Base-by-base conservation (phyloP, 495 filamentous ascomycete species). In the Halenospora varia region DNA sequence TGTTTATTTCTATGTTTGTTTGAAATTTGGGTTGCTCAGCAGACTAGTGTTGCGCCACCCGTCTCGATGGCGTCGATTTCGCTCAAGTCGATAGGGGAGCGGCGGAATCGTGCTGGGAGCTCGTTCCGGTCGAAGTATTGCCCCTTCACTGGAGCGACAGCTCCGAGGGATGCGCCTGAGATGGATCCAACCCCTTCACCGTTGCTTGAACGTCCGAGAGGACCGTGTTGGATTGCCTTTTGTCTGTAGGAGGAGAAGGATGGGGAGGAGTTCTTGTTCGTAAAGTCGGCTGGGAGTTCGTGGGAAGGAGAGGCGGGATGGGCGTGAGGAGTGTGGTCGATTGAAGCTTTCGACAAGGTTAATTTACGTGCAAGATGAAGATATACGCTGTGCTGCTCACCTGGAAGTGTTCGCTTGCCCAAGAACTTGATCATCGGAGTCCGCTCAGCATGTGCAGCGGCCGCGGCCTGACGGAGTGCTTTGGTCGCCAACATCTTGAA, bases 61-160 rank as follows among this genome's bases (percentile, higher is more conserved):
- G 87, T 88, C 82, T 97, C 92, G 54, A 98, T 80, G 26, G 92
- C 92, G 69, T 97, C 95, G 56, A 98, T 98, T 79, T 98, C 94
- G 45, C 84, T 85, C 63, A 84, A 68, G 23, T 77, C 85, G 71
- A 89, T 85, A 17, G 83, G 78, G 13, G 80, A 75, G 52, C 93
- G 79, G 64, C 87, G 83, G 77, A 96, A 98, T 60, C 92, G 82
- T 52, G 73, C 60, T 23, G 95, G 94, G 11, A 98, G 83, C 71
- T 98, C 86, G 59, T 82, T 84, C 54, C 92, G 88, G 75, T 97
- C 94, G 68, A 96, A 97, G 70, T 79, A 89, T 70, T 88, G 75
- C 51, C 93, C 94, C 62, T 81, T 75, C 41, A 79, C 74, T 45
- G 92, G 83, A 59, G 77, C 70, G 53, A 97, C 77, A 15, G 85